Conservation (phyloP, 495 filamentous ascomycete species). For the Neurospora sp. region DNA sequence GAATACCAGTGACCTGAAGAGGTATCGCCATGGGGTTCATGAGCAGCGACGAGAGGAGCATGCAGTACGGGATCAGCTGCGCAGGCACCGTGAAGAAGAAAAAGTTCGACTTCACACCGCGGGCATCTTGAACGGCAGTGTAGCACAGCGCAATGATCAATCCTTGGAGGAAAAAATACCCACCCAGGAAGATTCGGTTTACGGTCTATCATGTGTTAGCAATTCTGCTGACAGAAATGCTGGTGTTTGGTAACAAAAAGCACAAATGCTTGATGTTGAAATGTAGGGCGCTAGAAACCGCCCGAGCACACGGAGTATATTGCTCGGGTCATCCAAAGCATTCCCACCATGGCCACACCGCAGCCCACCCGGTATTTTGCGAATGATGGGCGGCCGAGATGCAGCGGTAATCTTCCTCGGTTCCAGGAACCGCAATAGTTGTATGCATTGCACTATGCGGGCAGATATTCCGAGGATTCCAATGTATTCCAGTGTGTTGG, state of each 20-base stretch:
- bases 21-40: conserved; percentile 33
- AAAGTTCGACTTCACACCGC: conserved; percentile 57
- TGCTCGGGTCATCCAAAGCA: conserved; percentile 71
- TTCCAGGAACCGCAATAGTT: conserved; percentile 95
- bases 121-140: conserved; percentile 73
- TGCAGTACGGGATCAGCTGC: conserved; percentile 63
- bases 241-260: conserved; percentile 2
- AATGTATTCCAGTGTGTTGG: neutral
- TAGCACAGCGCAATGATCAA: conserved; percentile 71
- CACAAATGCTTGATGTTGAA: conserved; percentile 13
- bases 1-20: conserved; percentile 54
- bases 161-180: conserved; percentile 48
- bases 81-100: conserved; percentile 70
- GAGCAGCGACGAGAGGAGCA: conserved; percentile 61
- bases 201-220: conserved; percentile 29
- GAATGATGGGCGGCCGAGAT: conserved; percentile 66
- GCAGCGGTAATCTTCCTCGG: conserved; percentile 92
- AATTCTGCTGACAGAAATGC: conserved; percentile 2
- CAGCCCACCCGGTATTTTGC: conserved; percentile 62
- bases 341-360: conserved; percentile 86
- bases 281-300: conserved; percentile 87
- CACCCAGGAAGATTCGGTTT: conserved; percentile 40
- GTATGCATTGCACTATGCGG: conserved; percentile 66
- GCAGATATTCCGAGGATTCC: conserved; percentile 81
- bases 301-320: conserved; percentile 53